Evolutionary conservation across 1,284 basidiomycete species (phyloP).

Genomic region (Earliella scabrosa): DNA sequence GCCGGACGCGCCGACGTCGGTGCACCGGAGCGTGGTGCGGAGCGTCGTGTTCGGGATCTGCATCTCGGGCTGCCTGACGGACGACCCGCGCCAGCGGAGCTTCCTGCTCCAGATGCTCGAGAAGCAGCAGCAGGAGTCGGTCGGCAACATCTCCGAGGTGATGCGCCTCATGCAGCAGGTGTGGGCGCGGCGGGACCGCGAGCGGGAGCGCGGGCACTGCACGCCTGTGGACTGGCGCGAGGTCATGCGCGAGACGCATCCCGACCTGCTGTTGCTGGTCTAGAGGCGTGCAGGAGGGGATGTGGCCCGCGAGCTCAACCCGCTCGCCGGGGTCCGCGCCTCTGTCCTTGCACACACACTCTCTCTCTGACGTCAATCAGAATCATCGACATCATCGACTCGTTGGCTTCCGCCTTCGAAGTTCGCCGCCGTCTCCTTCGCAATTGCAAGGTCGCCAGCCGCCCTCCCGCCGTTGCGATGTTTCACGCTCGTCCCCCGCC

Average conservation of each 20-base stretch:
- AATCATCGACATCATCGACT: no score
- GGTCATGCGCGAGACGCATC: constrained; percentile 48
- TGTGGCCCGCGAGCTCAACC: no score
- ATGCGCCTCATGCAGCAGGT: constrained; percentile 58
- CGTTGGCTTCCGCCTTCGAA: no score
- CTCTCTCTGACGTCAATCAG: no score
- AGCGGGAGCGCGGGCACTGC: constrained; percentile 28
- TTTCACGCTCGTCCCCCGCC: no score
- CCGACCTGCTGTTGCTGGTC: constrained; percentile 61
- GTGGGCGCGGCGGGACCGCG: constrained; percentile 48
- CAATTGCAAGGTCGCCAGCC: no score
- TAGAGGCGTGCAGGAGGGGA: constrained; percentile 35
- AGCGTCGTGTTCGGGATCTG: constrained; percentile 81
- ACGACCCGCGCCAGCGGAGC: constrained; percentile 46
- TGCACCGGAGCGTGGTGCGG: constrained; percentile 63
- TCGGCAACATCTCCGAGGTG: constrained; percentile 69
- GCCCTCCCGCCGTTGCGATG: no score
- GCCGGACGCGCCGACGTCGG: constrained; percentile 41
- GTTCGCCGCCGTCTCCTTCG: no score
- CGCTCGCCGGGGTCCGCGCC: no score
- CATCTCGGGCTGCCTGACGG: constrained; percentile 71
- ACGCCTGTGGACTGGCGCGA: constrained; percentile 64
- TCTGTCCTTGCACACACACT: no score
- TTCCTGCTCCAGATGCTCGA: constrained; percentile 53
- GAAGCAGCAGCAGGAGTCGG: constrained; percentile 51